Evolutionary conservation across 208 protist species (phyloP).

Genomic region (Tetramitus jugosus): DNA sequence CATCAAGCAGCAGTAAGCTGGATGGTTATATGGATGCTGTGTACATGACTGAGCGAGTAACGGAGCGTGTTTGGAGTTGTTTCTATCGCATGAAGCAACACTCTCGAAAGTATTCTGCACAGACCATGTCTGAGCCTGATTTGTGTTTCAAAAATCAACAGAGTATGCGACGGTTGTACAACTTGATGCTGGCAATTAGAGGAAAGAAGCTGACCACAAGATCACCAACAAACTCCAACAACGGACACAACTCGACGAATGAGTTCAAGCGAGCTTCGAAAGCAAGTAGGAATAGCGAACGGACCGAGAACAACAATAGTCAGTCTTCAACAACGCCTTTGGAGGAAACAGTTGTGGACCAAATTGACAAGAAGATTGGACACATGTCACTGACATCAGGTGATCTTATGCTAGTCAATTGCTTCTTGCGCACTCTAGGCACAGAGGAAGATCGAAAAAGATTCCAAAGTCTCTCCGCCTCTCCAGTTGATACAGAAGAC

Average conservation of each 20-base stretch:
- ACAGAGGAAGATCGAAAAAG: no score
- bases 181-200: background rate
- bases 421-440: background rate
- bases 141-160: background rate
- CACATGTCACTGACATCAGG: background rate
- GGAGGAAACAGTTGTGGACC: background rate
- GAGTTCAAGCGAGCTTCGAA: no score
- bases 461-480: no score
- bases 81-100: slow-evolving; percentile 13
- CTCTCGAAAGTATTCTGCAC: background rate
- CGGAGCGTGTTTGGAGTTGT: background rate
- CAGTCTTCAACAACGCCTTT: background rate
- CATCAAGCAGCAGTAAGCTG: background rate
- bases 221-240: background rate
- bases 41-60: background rate
- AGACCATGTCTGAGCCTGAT: background rate
- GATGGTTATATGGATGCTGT: background rate
- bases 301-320: background rate
- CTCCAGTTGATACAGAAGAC: background rate
- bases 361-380: no score
- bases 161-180: background rate
- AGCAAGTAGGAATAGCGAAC: no score
- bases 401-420: background rate
- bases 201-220: background rate
- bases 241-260: background rate